Base-by-base conservation (phyloP, 1,284 basidiomycete genomes). In the Microbotryum lychnidis-dioicae region DNA sequence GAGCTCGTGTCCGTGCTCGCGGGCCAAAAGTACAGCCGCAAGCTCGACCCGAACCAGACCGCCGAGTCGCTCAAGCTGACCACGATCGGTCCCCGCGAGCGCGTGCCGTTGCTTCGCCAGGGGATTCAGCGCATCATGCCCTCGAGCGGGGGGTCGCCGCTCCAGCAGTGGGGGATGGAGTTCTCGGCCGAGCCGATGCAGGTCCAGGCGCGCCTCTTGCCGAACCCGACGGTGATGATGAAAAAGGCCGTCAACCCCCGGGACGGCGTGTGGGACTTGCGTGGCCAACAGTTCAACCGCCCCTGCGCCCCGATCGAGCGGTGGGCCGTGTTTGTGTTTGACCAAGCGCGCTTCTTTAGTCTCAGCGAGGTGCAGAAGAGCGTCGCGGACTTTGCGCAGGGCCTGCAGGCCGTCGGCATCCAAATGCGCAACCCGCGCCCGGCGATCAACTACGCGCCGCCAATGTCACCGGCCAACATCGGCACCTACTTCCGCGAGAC, bases 11-110 rank as follows among this genome's bases (percentile, higher is more conserved):
- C 12, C 7, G 14, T 42, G 33, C 54, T 57, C 18, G 23, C 21
- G 9, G 56, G 57, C 3, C 62, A 63, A 49, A 63, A 63, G 55
- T 60, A 49, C 37, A 23, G 29, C 8, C 44, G 46, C 16, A 61
- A 57, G 49, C 53, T 58, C 27, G 56, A 61, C 44, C 59, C 56
- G 27, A 33, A 48, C 33, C 62, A 64, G 53, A 61, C 59, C 2
- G 56, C 59, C 8, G 55, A 60, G 2, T 52, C 56, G 4, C 50
- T 66, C 54, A 52, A 60, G 18, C 46, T 63, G 12, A 66, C 62
- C n/a, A 66, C 65, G 4, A 48, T 66, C 59, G 42, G 33, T 6
- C 65, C 65, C 2, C 37, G 42, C 6, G 48, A 63, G 3, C 61
- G 64, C 50, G 21, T 52, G 6, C 10, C 3, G 0, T 52, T 49